phyloP scores from a whole-genome alignment of 495 filamentous ascomycete species.

The Baudoinia panamericana region DNA sequence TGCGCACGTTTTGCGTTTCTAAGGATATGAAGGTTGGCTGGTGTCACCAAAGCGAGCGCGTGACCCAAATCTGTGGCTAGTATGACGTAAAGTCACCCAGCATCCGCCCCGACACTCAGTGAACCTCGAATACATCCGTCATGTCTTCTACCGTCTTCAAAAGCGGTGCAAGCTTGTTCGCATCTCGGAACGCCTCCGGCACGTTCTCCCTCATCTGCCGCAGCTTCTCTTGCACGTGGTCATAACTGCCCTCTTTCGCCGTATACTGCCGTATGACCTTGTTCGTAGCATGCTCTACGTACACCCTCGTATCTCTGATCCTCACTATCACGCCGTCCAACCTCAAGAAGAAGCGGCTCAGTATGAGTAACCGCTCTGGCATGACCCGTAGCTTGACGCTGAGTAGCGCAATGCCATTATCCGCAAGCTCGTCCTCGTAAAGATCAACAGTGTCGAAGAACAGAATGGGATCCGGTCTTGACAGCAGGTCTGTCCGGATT shows the following conservation, averaged over 20 bases:
- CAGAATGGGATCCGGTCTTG: conserved; percentile 76
- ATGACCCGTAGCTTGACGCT: conserved; percentile 86
- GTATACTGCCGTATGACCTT: conserved; percentile 84
- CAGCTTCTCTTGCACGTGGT: conserved; percentile 59
- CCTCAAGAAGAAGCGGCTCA: conserved; percentile 84
- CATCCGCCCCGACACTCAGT: neutral
- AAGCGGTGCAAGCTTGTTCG: conserved; percentile 61
- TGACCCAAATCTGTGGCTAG: too few relatives aligned
- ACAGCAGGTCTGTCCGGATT: conserved; percentile 76
- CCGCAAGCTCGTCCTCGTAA: conserved; percentile 94
- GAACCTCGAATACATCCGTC: conserved; percentile 22
- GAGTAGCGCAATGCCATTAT: conserved; percentile 84
- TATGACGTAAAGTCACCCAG: too few relatives aligned
- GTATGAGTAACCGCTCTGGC: conserved; percentile 68
- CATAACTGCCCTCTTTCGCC: conserved; percentile 66
- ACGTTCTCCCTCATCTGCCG: conserved; percentile 59
- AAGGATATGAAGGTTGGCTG: too few relatives aligned
- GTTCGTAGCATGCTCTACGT: conserved; percentile 71
- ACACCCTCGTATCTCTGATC: conserved; percentile 79
- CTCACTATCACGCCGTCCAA: conserved; percentile 79
- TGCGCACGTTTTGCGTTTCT: too few relatives aligned
- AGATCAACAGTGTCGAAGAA: conserved; percentile 91
- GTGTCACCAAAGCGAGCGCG: too few relatives aligned
- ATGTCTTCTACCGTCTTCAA: conserved; percentile 53
- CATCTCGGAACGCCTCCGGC: conserved; percentile 66